Evolutionary conservation across 208 protist genomes (phyloP), one percentile per base, ranked within the genome.

Genomic region (Wallacemonas sp.): DNA sequence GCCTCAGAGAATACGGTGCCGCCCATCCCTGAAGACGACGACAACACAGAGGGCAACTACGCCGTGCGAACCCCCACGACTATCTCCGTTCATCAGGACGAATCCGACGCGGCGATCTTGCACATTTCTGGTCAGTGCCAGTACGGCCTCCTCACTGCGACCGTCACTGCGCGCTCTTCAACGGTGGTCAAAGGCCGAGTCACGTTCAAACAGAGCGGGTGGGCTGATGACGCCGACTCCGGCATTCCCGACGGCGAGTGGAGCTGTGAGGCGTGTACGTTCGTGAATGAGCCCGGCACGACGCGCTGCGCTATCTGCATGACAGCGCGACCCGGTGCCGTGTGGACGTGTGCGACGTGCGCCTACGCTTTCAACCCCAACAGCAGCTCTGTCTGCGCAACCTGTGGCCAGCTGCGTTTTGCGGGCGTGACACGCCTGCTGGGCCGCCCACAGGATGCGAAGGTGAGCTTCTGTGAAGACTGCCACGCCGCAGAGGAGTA

Each of bases 301-400:
- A 91, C 83, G 26, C 84, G 90, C 11, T 96, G 90, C 68, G 78
- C 72, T n/a, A 93, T 96, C 36, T 96, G 90, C 58, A 68, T 70
- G n/a, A 91, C 82, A 9, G 78, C 79, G 9, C 82, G 85, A 2
- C 80, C 87, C 2, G 85, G 85, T 0, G 75, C 80, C 11, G 82
- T 78, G 54, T 96, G 90, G 88, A 71, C 75, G 41, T 96, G 90
- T 64, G 17, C 63, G 15, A 41, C 82, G 22, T 96, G 90, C 81
- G 72, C 68, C 36, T 96, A 90, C 71, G 77, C 83, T 17, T 94
- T 89, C 71, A 96, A 96, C 64, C 55, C 74, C 2, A 79, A 82
- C 21, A 60, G 62, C 21, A 77, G 56, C 26, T 19, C 31, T 1
- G 69, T 82, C n/a, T 96, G 90, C 56, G 61, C 75, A 19, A 93